Evolutionary conservation across 2,329 filamentous ascomycete species (phyloP), one percentile per base, ranked within the genome.

Genomic region (Aspergillus novoparasiticus): DNA sequence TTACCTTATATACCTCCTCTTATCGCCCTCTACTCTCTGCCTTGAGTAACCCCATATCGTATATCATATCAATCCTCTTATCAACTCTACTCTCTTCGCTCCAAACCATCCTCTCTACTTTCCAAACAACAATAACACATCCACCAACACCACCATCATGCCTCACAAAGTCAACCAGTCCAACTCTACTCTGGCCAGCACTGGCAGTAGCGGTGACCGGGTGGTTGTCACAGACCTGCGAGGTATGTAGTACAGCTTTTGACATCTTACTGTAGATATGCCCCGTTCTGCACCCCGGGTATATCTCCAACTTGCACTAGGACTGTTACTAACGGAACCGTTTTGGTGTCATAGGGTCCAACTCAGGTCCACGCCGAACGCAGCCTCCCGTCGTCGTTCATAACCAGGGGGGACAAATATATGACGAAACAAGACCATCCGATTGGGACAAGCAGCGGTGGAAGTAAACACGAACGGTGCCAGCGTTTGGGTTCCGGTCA

Each of bases 371-470:
- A 46, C 70, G 70, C 55, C 66, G 66, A 64, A 61, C 68, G 66
- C 75, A 75, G 68, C 72, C 73, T 46, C 72, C 73, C 46, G 75
- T 77, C 21, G 63, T 77, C 50, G 60, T 77, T 51, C 75, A 77
- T 51, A 77, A 77, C 66, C 71, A 74, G 66, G 74, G 75, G 57
- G 75, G 75, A 53, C 75, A 73, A 59, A 75, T 72, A 60, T 77
- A 75, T 65, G 75, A 77, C 61, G 74, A 77, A 62, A 76, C 75
- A 26, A 68, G 75, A 63, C 74, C 75, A 1, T 75, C 74, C 5
- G 75, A 76, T 64, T 77, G 75, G 75, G 75, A 77, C 65, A 76
- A 76, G 66, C 75, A 77, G 66, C 74, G 75, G 63, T 77, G 75
- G 75, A 77, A 77, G 66, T 77, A 75, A 66, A 65, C 60, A 36